Base-by-base conservation (phyloP, 140 eudicot species). In the Anethum foeniculum region DNA sequence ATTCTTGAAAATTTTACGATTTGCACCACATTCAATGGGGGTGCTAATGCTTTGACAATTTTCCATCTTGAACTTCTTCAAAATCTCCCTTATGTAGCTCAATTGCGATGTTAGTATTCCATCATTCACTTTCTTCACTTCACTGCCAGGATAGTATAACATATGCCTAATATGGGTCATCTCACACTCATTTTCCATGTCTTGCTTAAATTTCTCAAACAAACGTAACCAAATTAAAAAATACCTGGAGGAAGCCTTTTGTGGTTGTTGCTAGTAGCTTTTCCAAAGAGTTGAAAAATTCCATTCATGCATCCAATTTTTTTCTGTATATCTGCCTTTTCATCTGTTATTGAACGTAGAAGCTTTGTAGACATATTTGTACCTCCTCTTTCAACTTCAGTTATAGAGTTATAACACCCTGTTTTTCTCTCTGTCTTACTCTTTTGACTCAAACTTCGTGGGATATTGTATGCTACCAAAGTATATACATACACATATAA, bases 301-400 rank as follows among this genome's bases (percentile, higher is more conserved):
- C 99, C 97, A 84, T 81, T 93, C 97, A 93, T 92, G 88, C 99
- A 96, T 54, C 99, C 99, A 77, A 91, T 75, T 79, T 93, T 96
- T 89, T 93, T 91, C 85, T 88, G 91, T 77, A 91, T 80, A 85
- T 95, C 97, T 73, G 78, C 82, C 77, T 87, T 91, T 54, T 96
- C 97, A 30, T 88, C 96, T 77, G 79, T 85, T 67, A 83, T 30
- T 32, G 94, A 85, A 80, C 85, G 64, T 84, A 87, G 72, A 81
- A 80, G 82, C 84, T 90, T 92, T 41, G 94, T 84, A 80, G 97
- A 85, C 97, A 94, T 92, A 10, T 81, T 72, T 51, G 36, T 32
- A 44, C 69, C 81, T 81, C 82, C 32, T 83, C 81, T 62, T 81
- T 81, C 79, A 46, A 11, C 77, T 72, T n/a, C 36, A 4, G 36